These are phyloP conservation scores for Waltergamsia citrina DNA, from an alignment of 2,329 filamentous ascomycete species.

Conservation along the genomic window DNA sequence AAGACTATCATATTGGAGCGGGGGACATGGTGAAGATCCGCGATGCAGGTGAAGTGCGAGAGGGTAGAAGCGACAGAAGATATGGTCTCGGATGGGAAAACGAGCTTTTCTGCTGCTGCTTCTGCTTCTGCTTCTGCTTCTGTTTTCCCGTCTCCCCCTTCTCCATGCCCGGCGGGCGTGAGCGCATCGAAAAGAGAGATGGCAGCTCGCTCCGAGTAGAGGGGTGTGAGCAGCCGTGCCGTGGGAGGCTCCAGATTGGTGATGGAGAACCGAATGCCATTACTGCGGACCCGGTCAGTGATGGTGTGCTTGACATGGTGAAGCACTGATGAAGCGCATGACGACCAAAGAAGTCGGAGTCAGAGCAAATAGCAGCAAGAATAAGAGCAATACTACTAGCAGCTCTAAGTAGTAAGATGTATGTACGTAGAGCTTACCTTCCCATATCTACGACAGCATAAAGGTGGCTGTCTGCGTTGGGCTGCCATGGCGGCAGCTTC, in stretches of 20 bases:
- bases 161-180: conserved; percentile 34
- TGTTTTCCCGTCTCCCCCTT: neutral
- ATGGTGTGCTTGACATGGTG: too few relatives aligned
- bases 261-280: conserved; percentile 89
- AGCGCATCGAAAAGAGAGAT: conserved; percentile 84
- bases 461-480: conserved; percentile 35
- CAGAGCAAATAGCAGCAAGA: too few relatives aligned
- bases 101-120: conserved; percentile 9
- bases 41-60: conserved; percentile 61
- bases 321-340: too few relatives aligned
- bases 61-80: conserved; percentile 56
- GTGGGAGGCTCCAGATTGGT: conserved; percentile 65
- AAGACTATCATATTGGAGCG: conserved; percentile 60
- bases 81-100: conserved; percentile 49
- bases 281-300: too few relatives aligned
- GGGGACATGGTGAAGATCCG: conserved; percentile 59
- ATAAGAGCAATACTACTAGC: too few relatives aligned
- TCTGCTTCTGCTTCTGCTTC: neutral
- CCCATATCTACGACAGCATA: conserved; percentile 53
- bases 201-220: conserved; percentile 68
- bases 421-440: conserved; percentile 35
- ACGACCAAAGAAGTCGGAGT: too few relatives aligned
- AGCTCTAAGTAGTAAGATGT: too few relatives aligned
- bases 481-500: conserved; percentile 39
- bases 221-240: conserved; percentile 62